Percentiles rank a stretch among this genome's conserved stretches.
Evolutionary conservation across 192 early-diverging fungal genomes (phyloP).

Genomic region (Gamsiella multidivaricata): DNA sequence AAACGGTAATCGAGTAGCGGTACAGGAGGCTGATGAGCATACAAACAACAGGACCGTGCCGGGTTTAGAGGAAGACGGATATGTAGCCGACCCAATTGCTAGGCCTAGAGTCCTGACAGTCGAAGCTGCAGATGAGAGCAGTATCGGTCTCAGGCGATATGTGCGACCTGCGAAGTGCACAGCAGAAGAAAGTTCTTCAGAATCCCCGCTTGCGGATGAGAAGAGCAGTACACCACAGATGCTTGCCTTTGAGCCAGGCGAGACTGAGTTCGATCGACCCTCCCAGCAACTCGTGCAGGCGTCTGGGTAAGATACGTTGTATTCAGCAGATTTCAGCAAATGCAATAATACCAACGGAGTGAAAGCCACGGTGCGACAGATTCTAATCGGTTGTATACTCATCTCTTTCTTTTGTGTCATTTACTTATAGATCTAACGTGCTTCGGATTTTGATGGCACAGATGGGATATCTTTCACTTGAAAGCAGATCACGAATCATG

Average conservation of each 20-base stretch:
- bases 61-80: not conserved
- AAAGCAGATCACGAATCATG: conserved; percentile 68
- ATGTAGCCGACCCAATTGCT: not conserved
- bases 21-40: not conserved
- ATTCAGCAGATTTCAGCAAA: too few species aligned
- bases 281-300: not conserved
- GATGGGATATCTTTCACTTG: conserved; percentile 70
- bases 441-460: conserved; percentile 74
- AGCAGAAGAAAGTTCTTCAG: not conserved
- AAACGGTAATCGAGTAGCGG: not conserved
- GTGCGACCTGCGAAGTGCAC: not conserved
- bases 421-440: conserved; percentile 54
- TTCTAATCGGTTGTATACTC: not conserved
- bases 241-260: conserved; percentile 34
- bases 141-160: conserved; percentile 34
- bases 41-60: not conserved
- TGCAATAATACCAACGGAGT: too few species aligned
- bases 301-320: conserved; percentile 8
- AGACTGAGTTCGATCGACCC: not conserved
- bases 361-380: too few species aligned
- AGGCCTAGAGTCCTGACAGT: conserved; percentile 10
- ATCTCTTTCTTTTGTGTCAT: too few species aligned
- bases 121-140: conserved; percentile 38
- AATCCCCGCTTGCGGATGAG: not conserved
- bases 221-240: not conserved